A percentile compares a stretch with the other conserved stretches of the same genome.
Conservation (phyloP, 352 stramenopile genomes). For the Globisporangium iwayamae region DNA sequence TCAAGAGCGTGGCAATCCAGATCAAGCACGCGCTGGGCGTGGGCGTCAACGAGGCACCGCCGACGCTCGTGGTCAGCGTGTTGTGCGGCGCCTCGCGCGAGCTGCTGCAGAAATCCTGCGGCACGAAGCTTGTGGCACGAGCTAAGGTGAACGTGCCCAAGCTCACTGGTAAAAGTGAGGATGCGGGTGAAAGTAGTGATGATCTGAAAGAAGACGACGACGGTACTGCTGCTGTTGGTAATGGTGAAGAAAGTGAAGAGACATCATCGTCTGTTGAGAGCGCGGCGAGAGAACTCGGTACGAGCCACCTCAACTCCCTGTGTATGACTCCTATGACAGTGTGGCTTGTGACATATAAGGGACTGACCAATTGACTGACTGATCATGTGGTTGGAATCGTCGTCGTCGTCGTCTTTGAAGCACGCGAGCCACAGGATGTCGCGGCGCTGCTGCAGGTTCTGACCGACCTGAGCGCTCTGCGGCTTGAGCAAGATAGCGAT, state of each 20-base stretch:
- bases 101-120: constrained; percentile 44
- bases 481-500: neutral
- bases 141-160: constrained; percentile 25
- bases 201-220: constrained; percentile 1
- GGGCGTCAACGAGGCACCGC: constrained; percentile 17
- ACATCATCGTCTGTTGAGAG: constrained; percentile 3
- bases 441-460: constrained; percentile 9
- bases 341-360: constrained; percentile 1
- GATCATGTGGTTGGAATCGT: neutral
- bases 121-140: constrained; percentile 32
- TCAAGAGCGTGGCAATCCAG: constrained; percentile 68
- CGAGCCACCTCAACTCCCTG: neutral
- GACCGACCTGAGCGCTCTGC: neutral
- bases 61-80: constrained; percentile 39
- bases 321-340: neutral
- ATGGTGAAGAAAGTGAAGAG: neutral
- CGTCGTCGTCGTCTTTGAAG: neutral
- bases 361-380: neutral
- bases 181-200: neutral
- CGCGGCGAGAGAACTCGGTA: constrained; percentile 13
- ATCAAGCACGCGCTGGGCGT: constrained; percentile 54
- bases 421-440: constrained; percentile 3
- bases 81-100: constrained; percentile 41
- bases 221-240: constrained; percentile 7
- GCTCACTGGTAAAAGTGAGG: constrained; percentile 9